Conservation (phyloP, 1,139 yeast genomes). For the Candida sp. region DNA sequence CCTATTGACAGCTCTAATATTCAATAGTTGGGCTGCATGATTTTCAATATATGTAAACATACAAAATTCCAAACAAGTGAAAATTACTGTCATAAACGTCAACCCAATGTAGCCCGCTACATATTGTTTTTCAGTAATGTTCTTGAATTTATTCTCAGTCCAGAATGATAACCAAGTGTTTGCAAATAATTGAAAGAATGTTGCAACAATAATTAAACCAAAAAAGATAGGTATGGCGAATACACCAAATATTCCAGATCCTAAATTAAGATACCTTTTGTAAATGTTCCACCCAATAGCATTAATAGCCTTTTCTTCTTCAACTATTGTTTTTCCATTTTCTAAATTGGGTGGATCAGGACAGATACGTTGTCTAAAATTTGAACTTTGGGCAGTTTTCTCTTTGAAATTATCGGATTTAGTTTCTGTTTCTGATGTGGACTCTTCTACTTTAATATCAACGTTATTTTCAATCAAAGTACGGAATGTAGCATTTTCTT, state of each 20-base stretch:
- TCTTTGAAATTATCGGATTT: background rate
- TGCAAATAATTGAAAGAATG: constrained; percentile 34
- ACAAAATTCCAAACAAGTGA: constrained; percentile 50
- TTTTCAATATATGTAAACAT: constrained; percentile 54
- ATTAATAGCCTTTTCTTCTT: constrained; percentile 38
- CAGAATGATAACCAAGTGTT: constrained; percentile 41
- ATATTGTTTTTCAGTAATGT: constrained; percentile 22
- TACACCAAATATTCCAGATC: constrained; percentile 38
- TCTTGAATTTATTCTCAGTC: constrained; percentile 25
- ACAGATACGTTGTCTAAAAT: background rate
- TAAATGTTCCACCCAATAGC: constrained; percentile 37
- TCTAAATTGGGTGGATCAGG: constrained; percentile 7
- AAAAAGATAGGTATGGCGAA: constrained; percentile 30
- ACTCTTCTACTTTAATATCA: constrained; percentile 10
- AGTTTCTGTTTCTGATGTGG: constrained; percentile 1
- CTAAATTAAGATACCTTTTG: constrained; percentile 31
- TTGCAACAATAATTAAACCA: constrained; percentile 36
- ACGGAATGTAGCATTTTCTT: constrained; percentile 21
- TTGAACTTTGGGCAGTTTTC: background rate
- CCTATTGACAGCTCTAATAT: constrained; percentile 32
- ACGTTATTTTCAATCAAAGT: constrained; percentile 24
- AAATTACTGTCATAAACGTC: constrained; percentile 40
- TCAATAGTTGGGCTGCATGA: constrained; percentile 33
- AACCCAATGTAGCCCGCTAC: constrained; percentile 31
- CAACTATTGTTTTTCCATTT: constrained; percentile 27